These are phyloP conservation scores for Lentinula raphanica DNA, from an alignment of 768 basidiomycete genomes.

Conservation along the genomic window DNA sequence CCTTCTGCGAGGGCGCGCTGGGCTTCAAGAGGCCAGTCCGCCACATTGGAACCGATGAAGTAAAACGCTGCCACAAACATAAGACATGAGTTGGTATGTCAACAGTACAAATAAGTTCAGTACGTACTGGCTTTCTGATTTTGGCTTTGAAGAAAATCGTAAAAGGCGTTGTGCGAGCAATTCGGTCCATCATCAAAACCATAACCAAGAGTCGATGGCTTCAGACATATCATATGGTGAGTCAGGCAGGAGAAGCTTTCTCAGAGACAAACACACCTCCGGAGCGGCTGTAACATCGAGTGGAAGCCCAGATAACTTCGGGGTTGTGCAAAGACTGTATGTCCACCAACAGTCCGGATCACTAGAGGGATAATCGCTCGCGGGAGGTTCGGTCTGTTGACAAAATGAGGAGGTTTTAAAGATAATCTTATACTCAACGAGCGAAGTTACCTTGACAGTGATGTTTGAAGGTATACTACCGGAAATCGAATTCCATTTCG, in stretches of 20 bases:
- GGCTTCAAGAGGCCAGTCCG: conserved; percentile 52
- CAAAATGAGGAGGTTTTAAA: conserved; percentile 4
- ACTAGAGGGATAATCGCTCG: conserved; percentile 20
- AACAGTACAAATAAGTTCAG: background rate
- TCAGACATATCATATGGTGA: background rate
- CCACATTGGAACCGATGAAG: conserved; percentile 54
- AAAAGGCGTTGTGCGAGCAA: conserved; percentile 60
- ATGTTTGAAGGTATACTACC: conserved; percentile 41
- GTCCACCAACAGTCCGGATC: conserved; percentile 51
- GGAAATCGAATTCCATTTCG: conserved; percentile 39
- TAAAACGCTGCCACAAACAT: conserved; percentile 42
- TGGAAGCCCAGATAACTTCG: conserved; percentile 39
- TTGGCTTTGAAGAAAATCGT: conserved; percentile 44
- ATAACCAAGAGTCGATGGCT: conserved; percentile 54
- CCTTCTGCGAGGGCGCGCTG: conserved; percentile 49
- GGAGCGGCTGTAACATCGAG: conserved; percentile 42
- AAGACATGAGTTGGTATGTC: background rate
- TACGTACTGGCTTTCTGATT: conserved; percentile 60
- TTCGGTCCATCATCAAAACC: conserved; percentile 65
- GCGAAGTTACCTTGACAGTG: conserved; percentile 29
- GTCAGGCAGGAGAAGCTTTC: background rate
- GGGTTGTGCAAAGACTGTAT: conserved; percentile 34
- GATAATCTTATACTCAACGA: conserved; percentile 1
- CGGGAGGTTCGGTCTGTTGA: conserved; percentile 8
- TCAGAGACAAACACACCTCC: conserved; percentile 28